Percentiles rank a stretch among this genome's conserved stretches.
Evolutionary conservation across 2,329 filamentous ascomycete genomes (phyloP).

Genomic region (Fusarium nematophilum): DNA sequence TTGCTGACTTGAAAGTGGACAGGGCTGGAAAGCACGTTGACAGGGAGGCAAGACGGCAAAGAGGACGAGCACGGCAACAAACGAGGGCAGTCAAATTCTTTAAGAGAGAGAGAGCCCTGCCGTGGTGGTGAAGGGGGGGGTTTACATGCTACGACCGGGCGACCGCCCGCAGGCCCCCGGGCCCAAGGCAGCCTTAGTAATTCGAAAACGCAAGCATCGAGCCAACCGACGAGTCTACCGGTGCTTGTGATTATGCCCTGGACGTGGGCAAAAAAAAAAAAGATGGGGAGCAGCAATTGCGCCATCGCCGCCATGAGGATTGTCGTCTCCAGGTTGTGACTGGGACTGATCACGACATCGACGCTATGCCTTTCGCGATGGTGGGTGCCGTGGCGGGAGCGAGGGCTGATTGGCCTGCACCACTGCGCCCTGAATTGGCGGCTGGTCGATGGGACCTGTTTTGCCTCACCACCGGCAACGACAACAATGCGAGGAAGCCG

Average conservation of each 20-base stretch:
- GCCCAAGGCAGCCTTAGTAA: slow-evolving; percentile 42
- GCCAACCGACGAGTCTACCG: slow-evolving; percentile 29
- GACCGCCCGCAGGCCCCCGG: slow-evolving; percentile 42
- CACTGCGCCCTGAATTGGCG: slow-evolving; percentile 36
- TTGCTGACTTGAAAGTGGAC: slow-evolving; percentile 38
- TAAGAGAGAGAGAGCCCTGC: slow-evolving; percentile 34
- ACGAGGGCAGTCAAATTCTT: slow-evolving; percentile 43
- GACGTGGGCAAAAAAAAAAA: slow-evolving; percentile 19
- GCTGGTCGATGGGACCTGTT: slow-evolving; percentile 40
- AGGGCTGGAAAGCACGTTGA: slow-evolving; percentile 34
- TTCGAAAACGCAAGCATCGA: slow-evolving; percentile 36
- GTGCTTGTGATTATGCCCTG: slow-evolving; percentile 37
- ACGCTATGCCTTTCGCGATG: slow-evolving; percentile 63
- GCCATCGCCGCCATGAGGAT: slow-evolving; percentile 50
- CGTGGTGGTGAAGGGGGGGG: slow-evolving; percentile 36
- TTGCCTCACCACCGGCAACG: slow-evolving; percentile 37
- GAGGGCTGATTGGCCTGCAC: slow-evolving; percentile 50
- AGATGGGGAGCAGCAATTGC: slow-evolving; percentile 49
- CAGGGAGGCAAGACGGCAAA: slow-evolving; percentile 24
- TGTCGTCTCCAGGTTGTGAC: slow-evolving; percentile 45
- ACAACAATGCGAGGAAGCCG: slow-evolving; percentile 37
- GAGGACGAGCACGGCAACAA: slow-evolving; percentile 35
- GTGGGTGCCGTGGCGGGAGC: slow-evolving; percentile 34
- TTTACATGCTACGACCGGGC: slow-evolving; percentile 44
- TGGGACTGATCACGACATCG: slow-evolving; percentile 63